Base-by-base conservation (phyloP, 768 basidiomycete genomes). In the Macrolepiota dolichaula region DNA sequence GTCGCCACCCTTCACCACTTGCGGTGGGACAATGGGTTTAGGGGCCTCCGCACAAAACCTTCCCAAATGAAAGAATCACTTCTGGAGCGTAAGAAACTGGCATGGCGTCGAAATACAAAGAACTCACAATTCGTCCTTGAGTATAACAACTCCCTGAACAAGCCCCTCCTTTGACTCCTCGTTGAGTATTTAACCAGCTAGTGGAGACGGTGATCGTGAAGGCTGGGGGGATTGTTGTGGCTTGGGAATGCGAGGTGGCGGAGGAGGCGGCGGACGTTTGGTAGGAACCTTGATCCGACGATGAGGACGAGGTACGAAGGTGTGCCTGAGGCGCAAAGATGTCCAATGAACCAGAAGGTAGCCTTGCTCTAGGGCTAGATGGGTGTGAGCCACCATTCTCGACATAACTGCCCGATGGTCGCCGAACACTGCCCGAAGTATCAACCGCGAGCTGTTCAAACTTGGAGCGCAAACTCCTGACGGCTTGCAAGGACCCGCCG, bases 371-470 rank as follows among this genome's bases (percentile, higher is more conserved):
- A 54, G 80, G 78, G 53, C 72, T 76, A 2, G 69, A 58, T n/a
- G 73, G 68, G 25, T 75, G 70, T 19, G 62, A 27, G 15, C 7
- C 44, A 22, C n/a, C 19, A 13, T 19, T 9, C 15, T 36, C 25
- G 50, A n/a, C 25, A 7, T 49, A 59, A 62, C 67, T 62, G 54
- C 37, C 61, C 22, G 27, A 53, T 9, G 38, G 17, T 38, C 35
- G 13, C 5, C 57, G 44, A 5, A 17, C 36, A 10, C 37, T 24
- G 38, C 40, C 36, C 24, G 64, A 64, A 12, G 77, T 72, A 10
- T 76, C 75, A 50, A 76, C 74, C 3, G 88, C 86, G 25, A 90
- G 73, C 65, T 85, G 81, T 69, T 92, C 90, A 67, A 91, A 92
- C 67, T 77, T 83, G 32, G 87, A 89, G 49, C 83, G 82, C 17